Base-by-base conservation (phyloP, 2,329 filamentous ascomycete species). In the Sporothrix curviconia region DNA sequence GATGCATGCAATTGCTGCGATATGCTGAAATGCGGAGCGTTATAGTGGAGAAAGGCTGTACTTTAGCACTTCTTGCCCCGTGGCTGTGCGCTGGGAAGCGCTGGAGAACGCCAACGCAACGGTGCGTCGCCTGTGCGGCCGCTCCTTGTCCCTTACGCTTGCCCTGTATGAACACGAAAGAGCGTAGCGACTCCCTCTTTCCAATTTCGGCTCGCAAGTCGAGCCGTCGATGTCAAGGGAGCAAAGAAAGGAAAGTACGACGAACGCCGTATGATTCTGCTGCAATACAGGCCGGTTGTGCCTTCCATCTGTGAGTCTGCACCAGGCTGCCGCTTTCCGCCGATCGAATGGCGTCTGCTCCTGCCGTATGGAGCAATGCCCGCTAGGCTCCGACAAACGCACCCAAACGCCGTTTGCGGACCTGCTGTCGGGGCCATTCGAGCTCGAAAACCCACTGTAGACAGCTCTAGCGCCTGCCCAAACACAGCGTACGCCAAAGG, bases 401-500 rank as follows among this genome's bases (percentile, higher is more conserved):
- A n/a, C n/a, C n/a, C 37, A 40, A 19, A n/a, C 22, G n/a, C 19
- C 15, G n/a, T 11, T 28, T 39, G 14, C 24, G 12, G 3, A 6
- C 52, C 11, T 34, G n/a, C n/a, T n/a, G n/a, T 43, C 36, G 28
- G 54, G 40, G 36, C 8, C 24, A 40, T n/a, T 39, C 34, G 15
- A 40, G 4, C 36, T 40, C 34, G n/a, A 52, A 24, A 54, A 37
- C 51, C 24, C 51, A 44, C 39, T 44, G 24, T 5, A 42, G 36
- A 40, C 22, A 40, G 50, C 50, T 47, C 22, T 34, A 32, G 53
- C 52, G 22, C 53, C 47, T 55, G n/a, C 42, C 32, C 6, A 46
- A 40, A 36, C 12, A n/a, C n/a, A 47, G 53, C 42, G 42, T 55
- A 55, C 42, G 53, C 42, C 42, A 37, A 15, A n/a, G 40, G 47